Conservation (phyloP, 352 stramenopile species). For the Globisporangium orthogonon region DNA sequence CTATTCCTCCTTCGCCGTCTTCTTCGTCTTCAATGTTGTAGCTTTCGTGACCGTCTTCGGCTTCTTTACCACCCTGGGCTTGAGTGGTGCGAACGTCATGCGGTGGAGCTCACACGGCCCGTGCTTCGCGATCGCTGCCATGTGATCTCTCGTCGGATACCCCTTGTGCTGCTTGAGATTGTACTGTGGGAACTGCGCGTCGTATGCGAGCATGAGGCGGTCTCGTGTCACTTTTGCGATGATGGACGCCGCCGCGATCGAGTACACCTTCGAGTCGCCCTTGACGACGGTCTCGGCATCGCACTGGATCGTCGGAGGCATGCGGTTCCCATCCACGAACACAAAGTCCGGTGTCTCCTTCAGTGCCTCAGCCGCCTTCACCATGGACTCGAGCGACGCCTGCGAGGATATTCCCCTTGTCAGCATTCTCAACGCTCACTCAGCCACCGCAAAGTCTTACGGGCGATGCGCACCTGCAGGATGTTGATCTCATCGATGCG, state of each 20-base stretch:
- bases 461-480: conserved; percentile 58
- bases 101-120: conserved; percentile 94
- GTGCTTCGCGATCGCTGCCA: conserved; percentile 79
- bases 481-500: conserved; percentile 99
- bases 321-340: conserved; percentile 94
- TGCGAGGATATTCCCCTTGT: not conserved
- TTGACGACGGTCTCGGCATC: conserved; percentile 92
- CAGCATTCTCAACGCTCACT: no score
- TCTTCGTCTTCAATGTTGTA: conserved; percentile 3
- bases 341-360: conserved; percentile 68
- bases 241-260: conserved; percentile 96
- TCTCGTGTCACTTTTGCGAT: conserved; percentile 98
- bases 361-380: conserved; percentile 75
- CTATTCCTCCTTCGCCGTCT: not conserved
- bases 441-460: no score
- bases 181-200: conserved; percentile 92
- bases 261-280: conserved; percentile 94
- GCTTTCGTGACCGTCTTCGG: conserved; percentile 5
- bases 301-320: conserved; percentile 86
- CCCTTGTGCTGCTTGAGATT: conserved; percentile 96
- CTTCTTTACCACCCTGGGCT: conserved; percentile 45
- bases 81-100: conserved; percentile 95
- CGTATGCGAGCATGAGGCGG: conserved; percentile 94
- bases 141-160: conserved; percentile 93
- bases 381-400: conserved; percentile 95